Evolutionary conservation across 768 basidiomycete genomes (phyloP).

Genomic region (Ephemerocybe angulata): DNA sequence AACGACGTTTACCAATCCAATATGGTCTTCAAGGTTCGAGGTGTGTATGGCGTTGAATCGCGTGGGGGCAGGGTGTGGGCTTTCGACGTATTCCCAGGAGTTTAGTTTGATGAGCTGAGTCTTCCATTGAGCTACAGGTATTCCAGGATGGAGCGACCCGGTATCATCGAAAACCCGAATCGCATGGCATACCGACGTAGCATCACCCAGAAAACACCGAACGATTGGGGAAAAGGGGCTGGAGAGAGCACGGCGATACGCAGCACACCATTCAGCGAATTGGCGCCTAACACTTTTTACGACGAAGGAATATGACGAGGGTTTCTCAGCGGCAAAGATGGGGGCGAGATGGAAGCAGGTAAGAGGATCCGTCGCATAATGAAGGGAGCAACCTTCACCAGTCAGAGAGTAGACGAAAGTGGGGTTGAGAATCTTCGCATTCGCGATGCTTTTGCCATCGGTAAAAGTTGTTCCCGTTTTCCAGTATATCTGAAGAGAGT

Average conservation of each 20-base stretch:
- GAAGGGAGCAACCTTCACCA: conserved; percentile 37
- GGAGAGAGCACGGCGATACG: conserved; percentile 11
- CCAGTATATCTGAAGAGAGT: conserved; percentile 34
- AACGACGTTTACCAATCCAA: conserved; percentile 45
- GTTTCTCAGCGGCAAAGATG: conserved; percentile 12
- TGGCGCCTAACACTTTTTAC: conserved; percentile 10
- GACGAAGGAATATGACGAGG: neutral
- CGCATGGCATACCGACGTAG: conserved; percentile 35
- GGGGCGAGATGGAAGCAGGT: conserved; percentile 40
- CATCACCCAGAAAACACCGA: conserved; percentile 40
- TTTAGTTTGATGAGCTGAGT: conserved; percentile 1
- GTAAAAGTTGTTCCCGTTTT: conserved; percentile 35
- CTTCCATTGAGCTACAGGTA: conserved; percentile 11
- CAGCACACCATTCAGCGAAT: conserved; percentile 11
- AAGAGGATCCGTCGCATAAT: conserved; percentile 44
- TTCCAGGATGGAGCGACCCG: conserved; percentile 20
- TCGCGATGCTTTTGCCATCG: conserved; percentile 1
- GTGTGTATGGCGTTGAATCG: conserved; percentile 47
- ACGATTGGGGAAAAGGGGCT: conserved; percentile 21
- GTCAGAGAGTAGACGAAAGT: conserved; percentile 41
- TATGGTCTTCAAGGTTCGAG: conserved; percentile 46
- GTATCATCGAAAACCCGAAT: conserved; percentile 20
- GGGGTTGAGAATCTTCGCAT: conserved; percentile 37
- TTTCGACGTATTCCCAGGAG: neutral
- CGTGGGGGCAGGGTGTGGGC: neutral